phyloP scores from a whole-genome alignment of 2,329 filamentous ascomycete species.

The Hypoxylon sp. region DNA sequence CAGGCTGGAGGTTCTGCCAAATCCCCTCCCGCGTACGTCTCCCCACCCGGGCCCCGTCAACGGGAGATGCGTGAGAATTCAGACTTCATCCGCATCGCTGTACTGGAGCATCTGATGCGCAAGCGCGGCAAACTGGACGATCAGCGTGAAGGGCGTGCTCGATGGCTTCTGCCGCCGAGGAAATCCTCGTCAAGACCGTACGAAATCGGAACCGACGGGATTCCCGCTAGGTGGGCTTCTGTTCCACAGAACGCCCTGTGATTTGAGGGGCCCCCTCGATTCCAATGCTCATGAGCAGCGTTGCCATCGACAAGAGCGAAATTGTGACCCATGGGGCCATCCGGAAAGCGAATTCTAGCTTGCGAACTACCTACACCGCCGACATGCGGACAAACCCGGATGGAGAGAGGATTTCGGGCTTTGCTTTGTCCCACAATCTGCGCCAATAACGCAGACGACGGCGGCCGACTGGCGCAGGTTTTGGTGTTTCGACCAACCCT shows the following conservation, averaged over 20 bases:
- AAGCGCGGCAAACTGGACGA: conserved; percentile 71
- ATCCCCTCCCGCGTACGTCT: conserved; percentile 46
- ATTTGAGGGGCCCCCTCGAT: neutral
- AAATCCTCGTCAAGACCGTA: conserved; percentile 62
- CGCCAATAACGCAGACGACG: conserved; percentile 15
- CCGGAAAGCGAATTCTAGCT: conserved; percentile 6
- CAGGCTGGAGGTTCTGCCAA: conserved; percentile 40
- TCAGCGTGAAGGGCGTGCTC: conserved; percentile 70
- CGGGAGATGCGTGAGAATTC: conserved; percentile 74
- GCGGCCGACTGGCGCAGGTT: conserved; percentile 7
- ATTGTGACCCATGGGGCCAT: neutral
- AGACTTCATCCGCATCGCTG: conserved; percentile 74
- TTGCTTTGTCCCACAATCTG: conserved; percentile 17
- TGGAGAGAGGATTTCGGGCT: conserved; percentile 7
- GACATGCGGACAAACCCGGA: conserved; percentile 15
- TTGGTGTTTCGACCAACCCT: conserved; percentile 21
- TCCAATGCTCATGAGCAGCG: neutral
- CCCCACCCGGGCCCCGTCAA: conserved; percentile 61
- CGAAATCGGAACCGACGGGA: conserved; percentile 63
- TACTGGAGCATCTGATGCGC: conserved; percentile 77
- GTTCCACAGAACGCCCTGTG: conserved; percentile 37
- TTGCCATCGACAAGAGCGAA: conserved; percentile 7
- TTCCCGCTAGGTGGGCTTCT: conserved; percentile 66
- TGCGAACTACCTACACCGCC: too few relatives aligned
- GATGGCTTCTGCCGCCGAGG: conserved; percentile 72